Percentiles rank a stretch among this genome's conserved stretches.
Conservation (phyloP, 2,329 filamentous ascomycete genomes). For the Sporothrix dimorphospora region DNA sequence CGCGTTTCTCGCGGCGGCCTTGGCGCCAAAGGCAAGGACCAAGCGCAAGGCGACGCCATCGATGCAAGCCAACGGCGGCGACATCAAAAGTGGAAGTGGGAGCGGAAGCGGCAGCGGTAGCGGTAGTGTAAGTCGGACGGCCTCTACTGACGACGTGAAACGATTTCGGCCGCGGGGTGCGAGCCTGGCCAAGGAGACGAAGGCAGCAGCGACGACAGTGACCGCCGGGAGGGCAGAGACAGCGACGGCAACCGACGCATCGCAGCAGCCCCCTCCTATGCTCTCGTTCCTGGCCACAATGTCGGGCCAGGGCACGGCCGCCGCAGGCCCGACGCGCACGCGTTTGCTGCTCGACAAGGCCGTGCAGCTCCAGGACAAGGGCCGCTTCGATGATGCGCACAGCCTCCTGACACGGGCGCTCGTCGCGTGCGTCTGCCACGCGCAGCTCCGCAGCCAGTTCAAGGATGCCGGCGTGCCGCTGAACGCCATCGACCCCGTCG, state of each 20-base stretch:
- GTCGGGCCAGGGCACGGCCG: background rate
- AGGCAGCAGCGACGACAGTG: background rate
- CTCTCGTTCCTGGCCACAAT: constrained; percentile 20
- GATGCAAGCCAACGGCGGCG: background rate
- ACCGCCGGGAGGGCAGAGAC: background rate
- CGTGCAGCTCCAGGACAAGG: background rate
- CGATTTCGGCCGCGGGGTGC: constrained; percentile 3
- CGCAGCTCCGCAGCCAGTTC: constrained; percentile 13
- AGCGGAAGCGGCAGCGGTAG: background rate
- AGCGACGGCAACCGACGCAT: background rate
- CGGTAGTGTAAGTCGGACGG: background rate
- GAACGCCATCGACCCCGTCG: constrained; percentile 28
- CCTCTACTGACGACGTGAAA: background rate
- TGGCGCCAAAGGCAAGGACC: constrained; percentile 9
- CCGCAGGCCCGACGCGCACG: background rate
- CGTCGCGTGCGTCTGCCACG: constrained; percentile 28
- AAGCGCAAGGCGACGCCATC: constrained; percentile 8
- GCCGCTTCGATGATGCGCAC: background rate
- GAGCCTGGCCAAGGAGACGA: background rate
- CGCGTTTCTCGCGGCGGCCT: constrained; percentile 20
- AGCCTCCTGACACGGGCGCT: constrained; percentile 23
- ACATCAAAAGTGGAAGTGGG: background rate
- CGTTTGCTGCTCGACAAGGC: constrained; percentile 10
- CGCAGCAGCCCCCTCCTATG: background rate
- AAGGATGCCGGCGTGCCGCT: constrained; percentile 25